Evolutionary conservation across 2,329 filamentous ascomycete genomes (phyloP).

Genomic region (Penicillium janthinellum): DNA sequence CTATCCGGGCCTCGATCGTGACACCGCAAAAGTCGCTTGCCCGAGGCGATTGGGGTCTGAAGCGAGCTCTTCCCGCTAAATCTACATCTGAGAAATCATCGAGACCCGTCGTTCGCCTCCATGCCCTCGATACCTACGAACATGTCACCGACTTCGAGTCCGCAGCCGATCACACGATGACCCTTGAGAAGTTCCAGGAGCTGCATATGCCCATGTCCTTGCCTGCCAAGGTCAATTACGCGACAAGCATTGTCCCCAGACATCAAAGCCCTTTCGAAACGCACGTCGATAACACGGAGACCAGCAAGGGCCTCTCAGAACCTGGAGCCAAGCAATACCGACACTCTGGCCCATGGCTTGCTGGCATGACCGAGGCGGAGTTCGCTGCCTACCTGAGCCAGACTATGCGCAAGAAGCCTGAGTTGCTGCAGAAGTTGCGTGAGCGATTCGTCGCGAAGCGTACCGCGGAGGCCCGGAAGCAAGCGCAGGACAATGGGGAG

Average conservation of each 20-base stretch:
- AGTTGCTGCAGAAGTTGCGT: slow-evolving; percentile 41
- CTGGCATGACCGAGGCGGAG: slow-evolving; percentile 57
- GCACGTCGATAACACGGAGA: slow-evolving; percentile 48
- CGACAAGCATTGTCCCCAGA: slow-evolving; percentile 29
- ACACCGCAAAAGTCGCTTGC: slow-evolving; percentile 72
- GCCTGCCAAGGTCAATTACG: slow-evolving; percentile 37
- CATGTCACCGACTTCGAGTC: slow-evolving; percentile 87
- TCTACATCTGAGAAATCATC: slow-evolving; percentile 69
- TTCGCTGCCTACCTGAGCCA: slow-evolving; percentile 56
- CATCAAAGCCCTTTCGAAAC: slow-evolving; percentile 47
- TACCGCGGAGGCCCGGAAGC: slow-evolving; percentile 38
- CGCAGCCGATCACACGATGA: slow-evolving; percentile 77
- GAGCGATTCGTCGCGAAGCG: slow-evolving; percentile 38
- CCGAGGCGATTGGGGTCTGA: slow-evolving; percentile 90
- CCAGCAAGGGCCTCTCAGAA: slow-evolving; percentile 36
- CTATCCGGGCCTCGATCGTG: slow-evolving; percentile 80
- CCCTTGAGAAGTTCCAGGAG: slow-evolving; percentile 83
- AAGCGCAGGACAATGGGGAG: slow-evolving; percentile 45
- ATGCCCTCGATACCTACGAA: slow-evolving; percentile 79
- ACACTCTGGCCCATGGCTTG: slow-evolving; percentile 61
- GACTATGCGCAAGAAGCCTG: slow-evolving; percentile 45
- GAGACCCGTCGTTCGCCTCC: slow-evolving; percentile 75
- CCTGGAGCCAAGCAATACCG: slow-evolving; percentile 54
- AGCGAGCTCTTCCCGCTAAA: slow-evolving; percentile 76
- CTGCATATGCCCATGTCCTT: slow-evolving; percentile 71